Conservation (phyloP, 331 rosid genomes). For the Cucumis variabilis region DNA sequence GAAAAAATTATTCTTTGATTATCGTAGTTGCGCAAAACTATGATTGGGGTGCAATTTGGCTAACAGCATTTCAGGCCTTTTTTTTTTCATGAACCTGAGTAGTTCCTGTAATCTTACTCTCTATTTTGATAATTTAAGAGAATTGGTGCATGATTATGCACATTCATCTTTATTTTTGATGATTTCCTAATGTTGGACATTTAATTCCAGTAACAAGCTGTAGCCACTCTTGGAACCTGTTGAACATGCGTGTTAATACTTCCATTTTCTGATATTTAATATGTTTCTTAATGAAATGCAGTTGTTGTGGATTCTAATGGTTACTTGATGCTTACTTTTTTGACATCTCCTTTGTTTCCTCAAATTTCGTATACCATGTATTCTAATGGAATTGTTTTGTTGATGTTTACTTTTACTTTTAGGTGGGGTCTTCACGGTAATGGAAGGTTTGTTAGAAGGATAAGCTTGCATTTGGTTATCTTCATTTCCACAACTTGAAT, state of each 20-base stretch:
- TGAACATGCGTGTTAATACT: not conserved
- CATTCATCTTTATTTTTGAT: not conserved
- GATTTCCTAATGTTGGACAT: not conserved
- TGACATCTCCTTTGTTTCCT: no score
- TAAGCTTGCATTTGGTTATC: slow-evolving; percentile 20
- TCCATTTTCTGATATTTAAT: not conserved
- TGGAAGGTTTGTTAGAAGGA: slow-evolving; percentile 76
- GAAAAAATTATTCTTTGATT: no score
- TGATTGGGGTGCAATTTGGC: no score
- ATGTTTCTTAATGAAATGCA: slow-evolving; percentile 46
- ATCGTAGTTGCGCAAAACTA: no score
- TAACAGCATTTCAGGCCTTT: not conserved
- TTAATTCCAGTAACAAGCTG: not conserved
- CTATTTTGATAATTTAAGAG: no score
- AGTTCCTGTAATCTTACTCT: not conserved
- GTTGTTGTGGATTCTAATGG: no score
- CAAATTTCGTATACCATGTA: not conserved
- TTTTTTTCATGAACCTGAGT: not conserved
- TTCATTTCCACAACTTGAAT: slow-evolving; percentile 26
- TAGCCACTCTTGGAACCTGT: not conserved
- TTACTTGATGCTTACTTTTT: no score
- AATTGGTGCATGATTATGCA: no score
- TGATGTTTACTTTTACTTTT: no score
- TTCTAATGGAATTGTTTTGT: not conserved
- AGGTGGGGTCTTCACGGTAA: slow-evolving; percentile 99